Evolutionary conservation across 2,329 filamentous ascomycete species (phyloP), one percentile per base, ranked within the genome.

Genomic region (Colletotrichum zoysiae): DNA sequence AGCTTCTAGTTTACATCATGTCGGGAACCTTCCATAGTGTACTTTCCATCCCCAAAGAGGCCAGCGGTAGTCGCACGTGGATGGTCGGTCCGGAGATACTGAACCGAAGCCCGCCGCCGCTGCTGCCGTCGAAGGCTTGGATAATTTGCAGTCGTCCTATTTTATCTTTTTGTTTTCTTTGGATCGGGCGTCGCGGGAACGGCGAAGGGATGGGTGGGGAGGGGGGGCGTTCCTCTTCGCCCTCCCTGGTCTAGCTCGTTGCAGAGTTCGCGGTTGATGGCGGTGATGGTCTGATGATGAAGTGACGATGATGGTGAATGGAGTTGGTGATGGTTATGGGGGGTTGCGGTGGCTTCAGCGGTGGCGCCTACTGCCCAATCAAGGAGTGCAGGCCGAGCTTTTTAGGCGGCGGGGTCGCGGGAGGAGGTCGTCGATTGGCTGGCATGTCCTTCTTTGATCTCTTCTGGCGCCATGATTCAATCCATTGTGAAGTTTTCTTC

Each of bases 1-100:
- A 26, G 26, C 26, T 26, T 26, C 26, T 26, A 26, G 26, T 26
- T 26, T 26, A 26, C 3, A n/a, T 50, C 35, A n/a, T 53, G 33
- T 63, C 48, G 20, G 48, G 60, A n/a, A 16, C 64, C 9, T 57
- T 63, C 65, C 65, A 58, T 44, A 67, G 33, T 50, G 68, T 71
- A 57, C 26, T 26, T 26, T 26, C 3, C 26, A 26, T 26, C 26
- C 26, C 26, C 26, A 26, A 26, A 26, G 26, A 26, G 26, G 26
- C 26, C 26, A 26, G 26, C 26, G 26, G 26, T 26, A 26, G 26
- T 26, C 26, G 5, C 40, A 42, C 14, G 40, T 16, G 40, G 40
- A 42, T n/a, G n/a, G n/a, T n/a, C n/a, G n/a, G n/a, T n/a, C n/a
- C n/a, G n/a, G n/a, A n/a, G n/a, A n/a, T 5, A 6, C 40, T 42